These are phyloP conservation scores for Sisymbrium altissimum DNA, from an alignment of 345 rosid species.

Conservation along the genomic window DNA sequence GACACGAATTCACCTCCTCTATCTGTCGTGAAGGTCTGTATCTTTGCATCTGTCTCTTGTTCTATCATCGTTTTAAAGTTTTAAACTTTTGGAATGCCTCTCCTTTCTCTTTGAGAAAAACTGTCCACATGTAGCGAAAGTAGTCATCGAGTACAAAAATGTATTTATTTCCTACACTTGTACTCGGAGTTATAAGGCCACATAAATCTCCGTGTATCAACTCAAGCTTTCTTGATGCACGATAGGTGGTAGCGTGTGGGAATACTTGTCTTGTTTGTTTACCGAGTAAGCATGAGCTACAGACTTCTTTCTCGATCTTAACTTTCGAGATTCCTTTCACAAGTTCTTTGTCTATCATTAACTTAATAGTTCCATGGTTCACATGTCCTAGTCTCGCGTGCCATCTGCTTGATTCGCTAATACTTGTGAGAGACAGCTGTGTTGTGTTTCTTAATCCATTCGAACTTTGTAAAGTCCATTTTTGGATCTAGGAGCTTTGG, in stretches of 20 bases:
- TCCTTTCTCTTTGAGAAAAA: neutral
- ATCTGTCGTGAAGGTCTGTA: too few species aligned
- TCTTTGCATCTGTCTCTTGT: too few species aligned
- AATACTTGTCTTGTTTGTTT: neutral
- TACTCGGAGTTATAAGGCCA: neutral
- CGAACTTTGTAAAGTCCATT: neutral
- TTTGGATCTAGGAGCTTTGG: neutral
- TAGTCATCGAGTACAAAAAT: too few species aligned
- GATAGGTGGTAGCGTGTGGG: neutral
- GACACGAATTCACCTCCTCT: too few species aligned
- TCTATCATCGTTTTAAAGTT: too few species aligned
- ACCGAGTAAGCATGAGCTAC: neutral
- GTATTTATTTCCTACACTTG: neutral
- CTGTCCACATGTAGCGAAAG: neutral
- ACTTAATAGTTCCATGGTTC: neutral
- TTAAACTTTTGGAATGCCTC: neutral
- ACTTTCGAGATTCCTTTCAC: neutral
- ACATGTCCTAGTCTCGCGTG: neutral
- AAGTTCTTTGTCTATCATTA: neutral
- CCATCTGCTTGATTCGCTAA: neutral
- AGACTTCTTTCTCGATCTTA: rapidly evolving
- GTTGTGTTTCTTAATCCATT: neutral
- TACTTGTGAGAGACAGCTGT: neutral
- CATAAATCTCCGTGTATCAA: neutral
- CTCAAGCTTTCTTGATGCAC: neutral